A percentile compares a stretch with the other conserved stretches of the same genome.
Conservation (phyloP, 768 basidiomycete species). For the Serendipita sp. region DNA sequence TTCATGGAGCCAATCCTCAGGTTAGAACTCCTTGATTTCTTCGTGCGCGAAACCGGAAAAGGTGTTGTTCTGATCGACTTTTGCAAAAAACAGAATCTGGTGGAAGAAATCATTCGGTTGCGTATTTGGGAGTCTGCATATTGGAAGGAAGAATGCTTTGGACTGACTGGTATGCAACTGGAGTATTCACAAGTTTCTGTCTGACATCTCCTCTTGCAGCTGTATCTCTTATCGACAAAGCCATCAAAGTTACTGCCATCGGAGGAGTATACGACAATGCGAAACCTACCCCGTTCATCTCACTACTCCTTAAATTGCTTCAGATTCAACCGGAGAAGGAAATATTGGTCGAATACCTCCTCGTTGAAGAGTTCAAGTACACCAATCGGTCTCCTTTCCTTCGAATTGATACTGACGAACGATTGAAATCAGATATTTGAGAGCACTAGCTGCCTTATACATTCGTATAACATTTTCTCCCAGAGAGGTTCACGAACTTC, state of each 20-base stretch:
- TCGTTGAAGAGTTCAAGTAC: constrained; percentile 97
- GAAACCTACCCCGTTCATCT: constrained; percentile 84
- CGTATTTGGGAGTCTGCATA: constrained; percentile 87
- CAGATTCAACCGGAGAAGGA: constrained; percentile 98
- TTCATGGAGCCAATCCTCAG: constrained; percentile 96
- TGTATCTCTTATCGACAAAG: constrained; percentile 84
- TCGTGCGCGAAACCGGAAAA: not conserved
- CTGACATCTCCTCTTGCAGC: constrained; percentile 29
- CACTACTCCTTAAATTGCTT: constrained; percentile 79
- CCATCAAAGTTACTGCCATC: constrained; percentile 61
- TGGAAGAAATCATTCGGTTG: constrained; percentile 91
- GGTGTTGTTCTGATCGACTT: constrained; percentile 9
- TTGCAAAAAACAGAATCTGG: constrained; percentile 48
- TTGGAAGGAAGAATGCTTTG: constrained; percentile 99
- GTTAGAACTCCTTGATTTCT: constrained; percentile 24
- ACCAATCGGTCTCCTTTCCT: constrained; percentile 17
- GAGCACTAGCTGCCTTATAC: constrained; percentile 86
- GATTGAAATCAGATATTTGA: constrained; percentile 50
- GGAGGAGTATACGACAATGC: constrained; percentile 96
- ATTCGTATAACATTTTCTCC: constrained; percentile 87
- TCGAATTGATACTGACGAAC: too few species aligned
- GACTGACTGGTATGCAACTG: constrained; percentile 56
- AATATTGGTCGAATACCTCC: constrained; percentile 85
- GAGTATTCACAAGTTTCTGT: not conserved
- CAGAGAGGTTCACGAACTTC: constrained; percentile 77